phyloP scores from a whole-genome alignment of 805 yeast species.

The Cyberlindnera samutprakarnensis region DNA sequence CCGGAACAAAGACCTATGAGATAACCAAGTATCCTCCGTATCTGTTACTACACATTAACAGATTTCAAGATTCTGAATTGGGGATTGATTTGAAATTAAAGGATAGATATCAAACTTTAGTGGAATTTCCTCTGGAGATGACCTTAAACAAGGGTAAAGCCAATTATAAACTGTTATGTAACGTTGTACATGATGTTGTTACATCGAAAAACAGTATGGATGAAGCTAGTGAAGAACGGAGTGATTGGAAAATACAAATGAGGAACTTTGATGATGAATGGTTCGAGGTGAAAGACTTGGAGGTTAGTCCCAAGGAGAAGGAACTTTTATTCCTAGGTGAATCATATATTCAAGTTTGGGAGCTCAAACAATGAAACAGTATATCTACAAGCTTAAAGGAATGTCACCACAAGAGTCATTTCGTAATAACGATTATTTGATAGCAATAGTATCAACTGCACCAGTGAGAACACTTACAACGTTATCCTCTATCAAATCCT shows the following conservation, averaged over 20 bases:
- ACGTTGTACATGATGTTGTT: slow-evolving; percentile 32
- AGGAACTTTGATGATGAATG: slow-evolving; percentile 38
- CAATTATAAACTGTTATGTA: slow-evolving; percentile 39
- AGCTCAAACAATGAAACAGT: slow-evolving; percentile 23
- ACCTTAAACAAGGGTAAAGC: slow-evolving; percentile 20
- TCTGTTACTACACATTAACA: slow-evolving; percentile 49
- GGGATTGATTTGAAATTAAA: slow-evolving; percentile 28
- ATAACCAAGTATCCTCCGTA: slow-evolving; percentile 42
- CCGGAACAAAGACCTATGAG: slow-evolving; percentile 28
- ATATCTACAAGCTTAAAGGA: too few species aligned
- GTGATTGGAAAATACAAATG: slow-evolving; percentile 43
- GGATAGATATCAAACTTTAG: slow-evolving; percentile 52
- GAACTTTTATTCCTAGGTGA: slow-evolving; percentile 58
- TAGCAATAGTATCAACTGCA: slow-evolving; percentile 84
- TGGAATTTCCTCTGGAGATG: slow-evolving; percentile 42
- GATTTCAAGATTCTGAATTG: slow-evolving; percentile 34
- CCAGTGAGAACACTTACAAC: slow-evolving; percentile 83
- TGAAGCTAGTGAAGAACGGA: slow-evolving; percentile 23
- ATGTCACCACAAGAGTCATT: not conserved
- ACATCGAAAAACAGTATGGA: slow-evolving; percentile 16
- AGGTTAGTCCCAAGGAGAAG: slow-evolving; percentile 37
- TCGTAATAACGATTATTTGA: slow-evolving; percentile 46
- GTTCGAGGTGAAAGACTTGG: slow-evolving; percentile 51
- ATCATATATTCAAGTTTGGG: slow-evolving; percentile 65
- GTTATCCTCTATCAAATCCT: slow-evolving; percentile 79